phyloP scores from a whole-genome alignment of 1,139 yeast species.

The Arxiozyma heterogenica region DNA sequence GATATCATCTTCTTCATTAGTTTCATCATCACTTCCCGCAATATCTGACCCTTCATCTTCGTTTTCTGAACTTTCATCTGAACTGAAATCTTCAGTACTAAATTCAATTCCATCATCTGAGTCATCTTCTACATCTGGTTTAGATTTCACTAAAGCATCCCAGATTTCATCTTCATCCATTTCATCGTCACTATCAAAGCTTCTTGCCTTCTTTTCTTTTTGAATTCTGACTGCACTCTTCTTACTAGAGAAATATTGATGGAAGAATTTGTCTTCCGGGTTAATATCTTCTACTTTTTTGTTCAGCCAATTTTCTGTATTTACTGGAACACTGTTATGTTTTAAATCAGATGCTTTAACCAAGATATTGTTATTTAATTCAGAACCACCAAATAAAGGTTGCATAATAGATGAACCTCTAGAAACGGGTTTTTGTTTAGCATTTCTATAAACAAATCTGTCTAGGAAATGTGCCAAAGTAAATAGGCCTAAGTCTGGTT shows the following conservation, averaged over 20 bases:
- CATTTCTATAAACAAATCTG: conserved; percentile 88
- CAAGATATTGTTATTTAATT: conserved; percentile 60
- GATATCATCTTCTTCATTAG: conserved; percentile 17
- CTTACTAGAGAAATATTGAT: conserved; percentile 71
- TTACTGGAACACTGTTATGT: conserved; percentile 52
- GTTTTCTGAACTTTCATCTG: conserved; percentile 29
- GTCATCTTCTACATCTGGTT: conserved; percentile 69
- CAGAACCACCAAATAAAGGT: conserved; percentile 78
- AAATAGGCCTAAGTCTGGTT: conserved; percentile 86
- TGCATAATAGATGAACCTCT: conserved; percentile 95
- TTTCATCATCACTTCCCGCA: conserved; percentile 24
- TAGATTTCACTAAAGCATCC: conserved; percentile 78
- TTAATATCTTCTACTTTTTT: conserved; percentile 56
- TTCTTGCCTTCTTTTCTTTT: conserved; percentile 31
- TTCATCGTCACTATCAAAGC: conserved; percentile 43
- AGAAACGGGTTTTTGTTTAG: conserved; percentile 61
- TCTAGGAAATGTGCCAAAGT: conserved; percentile 86
- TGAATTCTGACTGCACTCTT: conserved; percentile 34
- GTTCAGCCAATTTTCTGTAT: conserved; percentile 73
- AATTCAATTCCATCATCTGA: conserved; percentile 41
- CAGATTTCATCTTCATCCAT: conserved; percentile 76
- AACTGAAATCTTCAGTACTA: conserved; percentile 28
- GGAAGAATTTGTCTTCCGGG: conserved; percentile 86
- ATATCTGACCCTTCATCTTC: conserved; percentile 25
- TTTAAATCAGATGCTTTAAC: conserved; percentile 54